These are phyloP conservation scores for Plasmodium berghei DNA, from an alignment of 169 alveolate genomes.

Conservation along the genomic window DNA sequence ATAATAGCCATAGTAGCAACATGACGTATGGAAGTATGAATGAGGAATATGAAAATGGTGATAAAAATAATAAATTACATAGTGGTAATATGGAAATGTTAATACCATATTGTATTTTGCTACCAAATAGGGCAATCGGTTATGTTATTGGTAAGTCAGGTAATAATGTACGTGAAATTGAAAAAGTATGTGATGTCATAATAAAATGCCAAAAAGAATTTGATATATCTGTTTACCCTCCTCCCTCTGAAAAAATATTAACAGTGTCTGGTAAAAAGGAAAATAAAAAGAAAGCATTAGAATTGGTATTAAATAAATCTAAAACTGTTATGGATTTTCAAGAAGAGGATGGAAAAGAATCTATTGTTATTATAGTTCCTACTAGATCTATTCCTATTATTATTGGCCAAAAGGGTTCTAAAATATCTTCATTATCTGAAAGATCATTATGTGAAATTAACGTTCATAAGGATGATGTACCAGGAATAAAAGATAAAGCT, in stretches of 20 bases:
- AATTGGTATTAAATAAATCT: constrained; percentile 50
- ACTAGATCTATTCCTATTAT: constrained; percentile 69
- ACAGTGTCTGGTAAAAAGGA: constrained; percentile 66
- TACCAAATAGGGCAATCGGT: constrained; percentile 72
- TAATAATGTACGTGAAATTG: constrained; percentile 73
- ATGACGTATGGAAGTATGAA: constrained; percentile 50
- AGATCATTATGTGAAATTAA: constrained; percentile 56
- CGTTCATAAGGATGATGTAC: constrained; percentile 74
- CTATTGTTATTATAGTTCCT: constrained; percentile 67
- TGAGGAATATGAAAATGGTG: constrained; percentile 33
- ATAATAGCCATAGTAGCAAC: constrained; percentile 45
- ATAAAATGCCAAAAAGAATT: constrained; percentile 74
- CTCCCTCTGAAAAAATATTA: constrained; percentile 64
- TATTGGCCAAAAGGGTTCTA: constrained; percentile 74
- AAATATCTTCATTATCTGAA: constrained; percentile 56
- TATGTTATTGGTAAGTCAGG: constrained; percentile 71
- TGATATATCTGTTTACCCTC: constrained; percentile 64
- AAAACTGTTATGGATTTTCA: constrained; percentile 73
- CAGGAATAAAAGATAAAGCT: constrained; percentile 74
- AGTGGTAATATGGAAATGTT: constrained; percentile 37
- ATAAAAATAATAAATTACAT: background rate
- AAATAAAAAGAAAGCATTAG: constrained; percentile 75
- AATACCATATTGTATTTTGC: constrained; percentile 53
- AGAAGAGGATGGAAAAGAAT: constrained; percentile 75
- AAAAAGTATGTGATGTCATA: constrained; percentile 59